Base-by-base conservation (phyloP, 495 filamentous ascomycete species). In the Talaromyces borbonicus region DNA sequence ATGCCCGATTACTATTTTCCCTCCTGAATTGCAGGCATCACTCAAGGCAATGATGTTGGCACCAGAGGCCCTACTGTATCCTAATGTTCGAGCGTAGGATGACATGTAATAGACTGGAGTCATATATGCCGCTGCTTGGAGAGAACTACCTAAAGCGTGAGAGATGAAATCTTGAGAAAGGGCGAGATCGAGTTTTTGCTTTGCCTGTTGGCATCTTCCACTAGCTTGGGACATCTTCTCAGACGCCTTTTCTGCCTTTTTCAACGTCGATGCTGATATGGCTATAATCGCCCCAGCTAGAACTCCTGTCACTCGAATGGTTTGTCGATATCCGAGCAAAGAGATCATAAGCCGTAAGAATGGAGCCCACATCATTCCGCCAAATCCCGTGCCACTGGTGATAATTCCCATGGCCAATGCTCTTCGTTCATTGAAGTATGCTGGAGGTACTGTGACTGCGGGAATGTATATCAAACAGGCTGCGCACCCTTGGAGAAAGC, bases 281-380 rank as follows among this genome's bases (percentile, higher is more conserved):
- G 83, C 81, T 11, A 44, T 52, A 42, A 56, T 61, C 0, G 66
- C 52, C 0, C 25, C 18, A 12, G 30, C 36, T 1, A 72, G 49
- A 9, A 60, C 59, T 2, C 68, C 80, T 11, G 74, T 58, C n/a
- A 81, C 65, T 4, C 80, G 61, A 1, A 80, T 66, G 0, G 75
- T 59, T 78, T 79, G 83, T 5, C 64, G 76, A 43, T 81, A 85
- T 1, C 72, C 68, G 2, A 83, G 33, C 1, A 20, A 41, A 27
- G 59, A 40, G 20, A 62, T 47, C 41, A 67, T 56, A 6, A 43
- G 35, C 18, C 45, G 48, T 8, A 59, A 16, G 3, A 49, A 51
- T 4, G 56, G 43, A 4, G 53, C 53, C 42, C 45, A 58, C n/a
- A 50, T 43, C 5, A 75, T 50, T 5, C 70, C 75, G 24, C 74